Percentiles rank a stretch among this genome's conserved stretches.
Conservation (phyloP, 768 basidiomycete genomes). For the Megacollybia marginata region DNA sequence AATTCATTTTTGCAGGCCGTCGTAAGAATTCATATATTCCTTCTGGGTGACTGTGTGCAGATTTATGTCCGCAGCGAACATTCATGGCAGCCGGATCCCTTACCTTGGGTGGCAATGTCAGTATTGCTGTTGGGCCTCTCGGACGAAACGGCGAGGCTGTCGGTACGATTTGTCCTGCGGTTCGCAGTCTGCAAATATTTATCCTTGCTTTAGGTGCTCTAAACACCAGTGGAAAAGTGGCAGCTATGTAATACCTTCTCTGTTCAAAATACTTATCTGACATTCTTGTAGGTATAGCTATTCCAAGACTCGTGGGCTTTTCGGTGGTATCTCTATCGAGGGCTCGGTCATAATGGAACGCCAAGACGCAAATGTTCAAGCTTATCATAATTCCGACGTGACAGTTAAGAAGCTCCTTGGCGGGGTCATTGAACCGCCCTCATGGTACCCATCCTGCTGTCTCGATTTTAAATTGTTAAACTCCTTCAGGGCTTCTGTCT, state of each 20-base stretch:
- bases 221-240: slow-evolving; percentile 78
- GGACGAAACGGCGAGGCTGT: slow-evolving; percentile 93
- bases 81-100: slow-evolving; percentile 95
- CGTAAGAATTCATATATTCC: slow-evolving; percentile 34
- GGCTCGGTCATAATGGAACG: slow-evolving; percentile 91
- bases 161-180: too few species aligned
- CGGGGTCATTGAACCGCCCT: slow-evolving; percentile 65
- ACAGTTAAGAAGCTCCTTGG: slow-evolving; percentile 75
- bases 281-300: slow-evolving; percentile 66
- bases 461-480: too few species aligned
- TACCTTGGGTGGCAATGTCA: slow-evolving; percentile 86
- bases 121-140: slow-evolving; percentile 83
- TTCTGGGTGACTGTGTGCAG: background rate
- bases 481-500: slow-evolving; percentile 33
- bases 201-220: slow-evolving; percentile 45
- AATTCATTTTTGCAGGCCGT: slow-evolving; percentile 40
- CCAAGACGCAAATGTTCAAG: slow-evolving; percentile 84
- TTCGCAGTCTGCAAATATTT: too few species aligned
- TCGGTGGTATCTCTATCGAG: slow-evolving; percentile 85
- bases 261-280: background rate
- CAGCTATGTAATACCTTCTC: slow-evolving; percentile 65
- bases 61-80: slow-evolving; percentile 39
- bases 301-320: slow-evolving; percentile 87
- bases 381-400: slow-evolving; percentile 62
- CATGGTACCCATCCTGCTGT: slow-evolving; percentile 35